These are phyloP conservation scores for Aegilops sharonensis DNA, from an alignment of 176 grass and related monocot genomes.

Conservation along the genomic window DNA sequence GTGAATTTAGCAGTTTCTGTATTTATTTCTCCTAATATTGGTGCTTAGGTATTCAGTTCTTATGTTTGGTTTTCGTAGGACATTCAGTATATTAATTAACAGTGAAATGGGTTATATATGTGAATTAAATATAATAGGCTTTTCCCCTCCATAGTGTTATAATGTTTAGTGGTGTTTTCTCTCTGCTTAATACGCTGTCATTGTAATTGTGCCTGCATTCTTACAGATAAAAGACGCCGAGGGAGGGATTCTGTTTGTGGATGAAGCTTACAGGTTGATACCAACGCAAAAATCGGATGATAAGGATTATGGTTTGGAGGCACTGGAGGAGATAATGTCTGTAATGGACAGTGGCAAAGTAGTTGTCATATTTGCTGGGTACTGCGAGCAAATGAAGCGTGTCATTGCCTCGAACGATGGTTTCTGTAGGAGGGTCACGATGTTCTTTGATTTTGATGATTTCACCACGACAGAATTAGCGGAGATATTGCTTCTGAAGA, in stretches of 20 bases:
- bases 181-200: slow-evolving; percentile 4
- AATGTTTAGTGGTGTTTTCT: neutral
- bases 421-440: slow-evolving; percentile 86
- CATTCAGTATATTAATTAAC: neutral
- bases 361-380: slow-evolving; percentile 89
- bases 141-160: neutral
- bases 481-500: slow-evolving; percentile 82
- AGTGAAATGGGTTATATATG: neutral
- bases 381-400: slow-evolving; percentile 89
- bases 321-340: slow-evolving; percentile 98
- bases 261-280: slow-evolving; percentile 98
- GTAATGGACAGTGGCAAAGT: slow-evolving; percentile 93
- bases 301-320: slow-evolving; percentile 98
- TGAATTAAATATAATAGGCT: neutral
- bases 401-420: slow-evolving; percentile 88
- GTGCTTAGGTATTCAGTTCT: neutral
- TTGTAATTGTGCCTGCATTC: neutral
- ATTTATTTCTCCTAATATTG: neutral
- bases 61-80: neutral
- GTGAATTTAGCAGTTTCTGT: neutral
- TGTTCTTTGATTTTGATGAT: slow-evolving; percentile 85
- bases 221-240: slow-evolving; percentile 85
- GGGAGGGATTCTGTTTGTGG: slow-evolving; percentile 91
- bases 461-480: slow-evolving; percentile 80
- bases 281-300: slow-evolving; percentile 83